Base-by-base conservation (phyloP, 129 eudicot species). In the Smallanthus sonchifolius region DNA sequence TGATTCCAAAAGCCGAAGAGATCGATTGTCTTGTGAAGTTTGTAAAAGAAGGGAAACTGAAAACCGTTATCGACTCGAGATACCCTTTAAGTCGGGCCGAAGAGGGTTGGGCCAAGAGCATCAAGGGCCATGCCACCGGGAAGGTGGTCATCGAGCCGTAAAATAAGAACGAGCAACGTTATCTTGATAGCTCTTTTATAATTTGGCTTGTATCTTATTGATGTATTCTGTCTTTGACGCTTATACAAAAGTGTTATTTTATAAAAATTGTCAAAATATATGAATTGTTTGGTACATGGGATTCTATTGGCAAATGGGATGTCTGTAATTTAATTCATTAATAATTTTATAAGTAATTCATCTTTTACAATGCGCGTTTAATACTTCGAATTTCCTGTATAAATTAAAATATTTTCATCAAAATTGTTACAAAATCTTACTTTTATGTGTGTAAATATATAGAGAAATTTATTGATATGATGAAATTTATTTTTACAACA, bases 101-200 rank as follows among this genome's bases (percentile, higher is more conserved):
- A 69, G 85, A 82, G 28, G 97, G 84, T 30, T 89, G 97, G 97
- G 89, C 84, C 37, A 89, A 79, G 87, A 85, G 82, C 56, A 84
- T 86, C 0, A 89, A 87, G 40, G 96, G 97, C 17, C 97, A 92
- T 72, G 97, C 89, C 36, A 87, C 93, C 4, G 97, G 97, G 67
- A 92, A 92, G 81, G 78, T 89, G 60, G 81, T 92, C 10, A 83
- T 89, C 54, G 97, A 88, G 80, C 80, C 82, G 0, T 75, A 63
- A 47, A 17, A 38, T 13, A 2, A 54, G 11, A 34, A 13, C 30
- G 19, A 17, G 40, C 10, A 8, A 2, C 36, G 2, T 8, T 42
- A 42, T 38, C 55, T 66, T 2, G 71, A 39, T 65, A 3, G 38
- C 6, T 35, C 2, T 10, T 5, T 66, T 42, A 11, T 66, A 42